Conservation (phyloP, 2,329 filamentous ascomycete species). For the Claviceps sp. region DNA sequence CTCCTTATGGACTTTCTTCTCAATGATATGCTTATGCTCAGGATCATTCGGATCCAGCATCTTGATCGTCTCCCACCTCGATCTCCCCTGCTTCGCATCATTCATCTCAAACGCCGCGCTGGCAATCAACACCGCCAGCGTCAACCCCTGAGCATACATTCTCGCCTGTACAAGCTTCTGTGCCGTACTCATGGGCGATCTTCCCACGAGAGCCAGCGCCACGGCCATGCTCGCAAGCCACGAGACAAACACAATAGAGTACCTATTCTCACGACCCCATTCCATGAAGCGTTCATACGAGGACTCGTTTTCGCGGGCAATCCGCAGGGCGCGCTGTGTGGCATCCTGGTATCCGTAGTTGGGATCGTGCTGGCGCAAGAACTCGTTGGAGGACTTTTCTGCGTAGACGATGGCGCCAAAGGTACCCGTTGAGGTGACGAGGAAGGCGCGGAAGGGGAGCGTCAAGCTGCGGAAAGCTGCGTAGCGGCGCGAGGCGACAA, state of each 20-base stretch:
- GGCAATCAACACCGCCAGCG: conserved; percentile 69
- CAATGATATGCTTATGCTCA: conserved; percentile 67
- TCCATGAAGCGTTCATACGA: conserved; percentile 47
- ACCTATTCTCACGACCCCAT: conserved; percentile 71
- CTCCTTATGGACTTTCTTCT: conserved; percentile 81
- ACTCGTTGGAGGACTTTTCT: conserved; percentile 53
- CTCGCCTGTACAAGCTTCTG: conserved; percentile 92
- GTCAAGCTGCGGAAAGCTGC: conserved; percentile 69
- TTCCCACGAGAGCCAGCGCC: conserved; percentile 61
- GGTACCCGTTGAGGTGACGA: conserved; percentile 68
- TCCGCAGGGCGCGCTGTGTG: conserved; percentile 40
- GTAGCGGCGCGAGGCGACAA: conserved; percentile 57
- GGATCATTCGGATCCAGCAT: conserved; percentile 71
- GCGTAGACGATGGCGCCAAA: conserved; percentile 82
- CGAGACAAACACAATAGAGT: conserved; percentile 68
- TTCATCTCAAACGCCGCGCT: conserved; percentile 68
- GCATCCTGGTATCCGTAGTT: conserved; percentile 52
- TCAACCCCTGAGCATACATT: conserved; percentile 86
- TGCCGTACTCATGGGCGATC: conserved; percentile 56
- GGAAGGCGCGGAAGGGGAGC: conserved; percentile 80
- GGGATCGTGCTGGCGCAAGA: conserved; percentile 57
- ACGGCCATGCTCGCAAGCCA: conserved; percentile 73
- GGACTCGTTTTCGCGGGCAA: conserved; percentile 43
- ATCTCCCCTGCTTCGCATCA: conserved; percentile 64
- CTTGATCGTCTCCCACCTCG: conserved; percentile 74